Evolutionary conservation across 129 eudicot species (phyloP), one percentile per base, ranked within the genome.

Genomic region (Escallonia herrerae): DNA sequence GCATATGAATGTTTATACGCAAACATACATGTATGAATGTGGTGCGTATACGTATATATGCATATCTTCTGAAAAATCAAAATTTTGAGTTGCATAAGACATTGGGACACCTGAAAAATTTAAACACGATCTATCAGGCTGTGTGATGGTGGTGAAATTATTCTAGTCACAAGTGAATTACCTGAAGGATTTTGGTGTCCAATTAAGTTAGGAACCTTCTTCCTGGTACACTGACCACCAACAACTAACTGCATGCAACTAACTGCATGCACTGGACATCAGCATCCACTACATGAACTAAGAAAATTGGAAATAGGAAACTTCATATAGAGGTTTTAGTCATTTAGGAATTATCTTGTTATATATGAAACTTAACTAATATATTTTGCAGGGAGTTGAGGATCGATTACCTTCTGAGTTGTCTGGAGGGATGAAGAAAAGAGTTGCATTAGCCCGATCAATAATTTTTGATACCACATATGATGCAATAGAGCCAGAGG

Each of bases 401-500:
- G 85, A 91, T 38, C 87, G 96, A 62, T 74, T 91, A 69, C 98
- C 98, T 44, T 91, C 98, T 8, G 98, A 91, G 82, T 82, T 91
- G 81, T 91, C 98, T n/a, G 98, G 98, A 40, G 98, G 98, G 70
- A 91, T 91, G 98, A 91, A 91, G 77, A 91, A 91, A 64, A 82
- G 98, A 77, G 98, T 91, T 44, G 98, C 98, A 43, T 79, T 91
- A 63, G 98, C 98, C 13, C 89, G 98, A 57, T 88, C 98, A 8
- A 83, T 91, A 53, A 85, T 91, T 60, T 81, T 75, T 79, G 98
- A 91, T 64, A 85, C 91, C 72, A 83, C 91, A 68, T 87, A 83
- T 75, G 83, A 83, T 58, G 59, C 82, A 42, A 74, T 88, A 39
- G 98, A 88, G 77, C 98, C 98, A 0, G 98, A 91, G 96, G 97